These are phyloP conservation scores for Phytophthora rubi DNA, from an alignment of 352 stramenopile genomes.

Conservation along the genomic window DNA sequence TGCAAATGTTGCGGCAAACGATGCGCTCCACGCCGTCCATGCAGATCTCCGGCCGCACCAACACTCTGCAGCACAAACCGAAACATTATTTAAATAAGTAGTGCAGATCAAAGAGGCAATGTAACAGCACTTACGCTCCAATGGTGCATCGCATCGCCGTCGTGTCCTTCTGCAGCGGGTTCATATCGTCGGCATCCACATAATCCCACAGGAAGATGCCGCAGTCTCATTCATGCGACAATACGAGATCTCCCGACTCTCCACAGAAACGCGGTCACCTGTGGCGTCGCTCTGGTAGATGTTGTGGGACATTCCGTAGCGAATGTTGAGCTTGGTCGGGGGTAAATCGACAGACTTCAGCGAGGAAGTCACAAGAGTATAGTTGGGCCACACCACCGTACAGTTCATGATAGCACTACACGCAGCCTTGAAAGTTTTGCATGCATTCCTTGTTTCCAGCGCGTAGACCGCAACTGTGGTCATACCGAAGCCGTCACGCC, in stretches of 20 bases:
- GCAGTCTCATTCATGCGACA: conserved; percentile 28
- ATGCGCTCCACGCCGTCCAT: conserved; percentile 56
- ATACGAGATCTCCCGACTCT: conserved; percentile 39
- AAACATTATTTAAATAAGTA: too few relatives aligned
- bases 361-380: conserved; percentile 31
- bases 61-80: conserved; percentile 21
- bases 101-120: conserved; percentile 16
- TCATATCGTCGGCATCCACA: conserved; percentile 40
- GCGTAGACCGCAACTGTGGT: conserved; percentile 39
- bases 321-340: conserved; percentile 33
- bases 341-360: conserved; percentile 23
- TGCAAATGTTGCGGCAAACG: conserved; percentile 63
- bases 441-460: conserved; percentile 35
- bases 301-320: conserved; percentile 33
- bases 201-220: conserved; percentile 45
- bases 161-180: conserved; percentile 26
- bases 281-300: conserved; percentile 34
- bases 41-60: conserved; percentile 52
- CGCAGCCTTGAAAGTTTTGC: conserved; percentile 28
- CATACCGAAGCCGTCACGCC: conserved; percentile 32
- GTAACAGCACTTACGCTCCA: conserved; percentile 42
- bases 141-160: conserved; percentile 32
- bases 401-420: conserved; percentile 37
- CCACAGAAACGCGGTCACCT: conserved; percentile 30
- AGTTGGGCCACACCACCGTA: conserved; percentile 35